A percentile compares a stretch with the other conserved stretches of the same genome.
phyloP scores from a whole-genome alignment of 768 basidiomycete genomes.

The Hebeloma cylindrosporum region DNA sequence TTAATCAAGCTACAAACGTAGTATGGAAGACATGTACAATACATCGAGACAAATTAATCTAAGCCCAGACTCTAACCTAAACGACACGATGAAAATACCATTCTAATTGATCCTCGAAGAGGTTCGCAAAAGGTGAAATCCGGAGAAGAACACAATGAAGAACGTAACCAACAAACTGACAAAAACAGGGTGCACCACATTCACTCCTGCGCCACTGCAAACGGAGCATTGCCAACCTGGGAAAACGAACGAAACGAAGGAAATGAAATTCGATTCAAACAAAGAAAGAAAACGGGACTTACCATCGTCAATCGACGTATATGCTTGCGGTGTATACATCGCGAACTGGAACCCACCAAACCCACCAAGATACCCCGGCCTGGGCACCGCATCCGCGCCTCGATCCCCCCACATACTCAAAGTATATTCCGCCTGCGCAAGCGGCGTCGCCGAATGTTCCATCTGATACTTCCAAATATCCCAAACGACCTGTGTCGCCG shows the following conservation, averaged over 20 bases:
- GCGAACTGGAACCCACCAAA: constrained; percentile 78
- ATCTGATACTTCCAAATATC: constrained; percentile 77
- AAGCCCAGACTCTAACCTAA: too few relatives aligned
- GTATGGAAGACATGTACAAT: too few relatives aligned
- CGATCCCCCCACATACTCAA: constrained; percentile 81
- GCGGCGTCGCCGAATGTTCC: constrained; percentile 55
- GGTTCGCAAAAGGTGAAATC: constrained; percentile 52
- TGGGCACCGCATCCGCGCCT: constrained; percentile 59
- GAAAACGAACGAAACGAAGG: constrained; percentile 1
- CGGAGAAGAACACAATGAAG: constrained; percentile 66
- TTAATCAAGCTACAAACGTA: too few relatives aligned
- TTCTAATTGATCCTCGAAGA: constrained; percentile 15
- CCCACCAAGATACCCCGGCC: constrained; percentile 65
- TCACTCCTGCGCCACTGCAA: constrained; percentile 43
- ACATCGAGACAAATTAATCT: too few relatives aligned
- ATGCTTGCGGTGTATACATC: constrained; percentile 74
- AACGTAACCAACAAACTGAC: constrained; percentile 55
- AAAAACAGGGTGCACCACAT: constrained; percentile 52
- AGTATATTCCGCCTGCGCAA: constrained; percentile 76
- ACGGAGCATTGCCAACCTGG: constrained; percentile 58
- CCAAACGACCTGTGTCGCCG: constrained; percentile 75
- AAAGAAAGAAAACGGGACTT: constrained; percentile 8
- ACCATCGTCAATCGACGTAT: constrained; percentile 56
- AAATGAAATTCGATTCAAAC: not conserved
- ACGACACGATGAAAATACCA: too few relatives aligned